Conservation (phyloP, 192 early-diverging fungal genomes). For the Podila minutissima region DNA sequence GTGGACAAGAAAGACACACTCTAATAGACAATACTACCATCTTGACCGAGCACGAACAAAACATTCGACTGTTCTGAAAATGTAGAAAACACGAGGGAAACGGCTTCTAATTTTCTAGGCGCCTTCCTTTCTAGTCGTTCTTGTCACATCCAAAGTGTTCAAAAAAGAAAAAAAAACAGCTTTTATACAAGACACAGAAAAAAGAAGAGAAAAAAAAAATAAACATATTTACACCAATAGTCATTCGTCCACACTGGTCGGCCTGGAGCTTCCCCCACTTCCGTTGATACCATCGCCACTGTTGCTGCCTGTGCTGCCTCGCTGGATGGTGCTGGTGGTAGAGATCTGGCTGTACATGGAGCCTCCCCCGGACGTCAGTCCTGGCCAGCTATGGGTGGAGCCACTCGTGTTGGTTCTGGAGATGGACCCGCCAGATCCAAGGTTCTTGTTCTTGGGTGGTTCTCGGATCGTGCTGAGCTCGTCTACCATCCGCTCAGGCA, state of each 20-base stretch:
- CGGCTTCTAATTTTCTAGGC: too few relatives aligned
- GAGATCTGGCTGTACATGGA: slow-evolving; percentile 43
- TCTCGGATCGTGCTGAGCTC: slow-evolving; percentile 73
- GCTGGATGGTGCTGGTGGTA: slow-evolving; percentile 35
- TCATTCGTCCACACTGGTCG: slow-evolving; percentile 49
- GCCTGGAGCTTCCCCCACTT: slow-evolving; percentile 37
- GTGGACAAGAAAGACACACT: too few relatives aligned
- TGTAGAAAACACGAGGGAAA: too few relatives aligned
- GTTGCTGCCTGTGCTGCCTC: slow-evolving; percentile 49
- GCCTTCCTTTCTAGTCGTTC: too few relatives aligned
- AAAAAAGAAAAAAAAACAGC: neutral
- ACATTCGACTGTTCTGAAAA: too few relatives aligned
- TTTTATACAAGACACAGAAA: neutral
- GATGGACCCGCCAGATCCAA: neutral
- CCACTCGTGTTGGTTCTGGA: slow-evolving; percentile 28
- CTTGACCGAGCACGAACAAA: too few relatives aligned
- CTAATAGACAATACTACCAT: too few relatives aligned
- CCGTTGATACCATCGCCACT: slow-evolving; percentile 42
- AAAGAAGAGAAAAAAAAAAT: slow-evolving; percentile 1
- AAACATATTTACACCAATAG: slow-evolving; percentile 12
- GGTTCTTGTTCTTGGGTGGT: slow-evolving; percentile 60
- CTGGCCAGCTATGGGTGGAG: slow-evolving; percentile 44
- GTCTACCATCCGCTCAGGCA: slow-evolving; percentile 79
- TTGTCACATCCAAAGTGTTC: neutral
- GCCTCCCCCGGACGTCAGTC: slow-evolving; percentile 8